phyloP scores from a whole-genome alignment of 148 eudicot species.

The Cornus florida region DNA sequence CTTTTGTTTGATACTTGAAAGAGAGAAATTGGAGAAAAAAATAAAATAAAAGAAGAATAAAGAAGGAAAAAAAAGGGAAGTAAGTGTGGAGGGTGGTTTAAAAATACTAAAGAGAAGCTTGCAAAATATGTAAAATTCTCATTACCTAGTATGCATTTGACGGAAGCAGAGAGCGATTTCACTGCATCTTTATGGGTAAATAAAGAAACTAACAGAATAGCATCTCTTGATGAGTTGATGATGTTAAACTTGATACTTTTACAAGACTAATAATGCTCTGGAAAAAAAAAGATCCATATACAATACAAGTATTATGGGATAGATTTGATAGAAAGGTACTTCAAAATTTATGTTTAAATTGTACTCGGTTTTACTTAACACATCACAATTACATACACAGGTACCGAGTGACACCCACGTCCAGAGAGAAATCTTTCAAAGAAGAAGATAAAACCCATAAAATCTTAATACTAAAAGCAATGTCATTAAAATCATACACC shows the following conservation, averaged over 20 bases:
- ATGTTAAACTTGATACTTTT: slow-evolving; percentile 23
- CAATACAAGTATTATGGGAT: background rate
- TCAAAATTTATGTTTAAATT: background rate
- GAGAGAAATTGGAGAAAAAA: no score
- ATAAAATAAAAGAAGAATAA: no score
- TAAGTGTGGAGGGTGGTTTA: no score
- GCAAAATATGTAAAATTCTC: background rate
- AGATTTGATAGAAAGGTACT: background rate
- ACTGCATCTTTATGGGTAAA: slow-evolving; percentile 6
- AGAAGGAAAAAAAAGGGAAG: no score
- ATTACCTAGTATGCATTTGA: slow-evolving; percentile 31
- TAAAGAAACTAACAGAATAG: slow-evolving; percentile 16
- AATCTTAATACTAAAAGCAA: background rate
- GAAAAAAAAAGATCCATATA: slow-evolving; percentile 1
- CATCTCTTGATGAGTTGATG: slow-evolving; percentile 19
- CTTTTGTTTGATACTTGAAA: no score
- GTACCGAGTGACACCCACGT: background rate
- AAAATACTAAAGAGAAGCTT: background rate
- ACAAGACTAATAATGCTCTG: slow-evolving; percentile 37
- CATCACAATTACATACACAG: background rate
- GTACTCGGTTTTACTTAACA: background rate
- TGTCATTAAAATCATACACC: background rate
- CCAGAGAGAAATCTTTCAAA: background rate
- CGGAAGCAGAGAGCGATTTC: slow-evolving; percentile 23
- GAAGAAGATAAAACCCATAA: background rate